A percentile compares a stretch with the other conserved stretches of the same genome.
Evolutionary conservation across 2,329 filamentous ascomycete species (phyloP).

Genomic region (Colletotrichum musae): DNA sequence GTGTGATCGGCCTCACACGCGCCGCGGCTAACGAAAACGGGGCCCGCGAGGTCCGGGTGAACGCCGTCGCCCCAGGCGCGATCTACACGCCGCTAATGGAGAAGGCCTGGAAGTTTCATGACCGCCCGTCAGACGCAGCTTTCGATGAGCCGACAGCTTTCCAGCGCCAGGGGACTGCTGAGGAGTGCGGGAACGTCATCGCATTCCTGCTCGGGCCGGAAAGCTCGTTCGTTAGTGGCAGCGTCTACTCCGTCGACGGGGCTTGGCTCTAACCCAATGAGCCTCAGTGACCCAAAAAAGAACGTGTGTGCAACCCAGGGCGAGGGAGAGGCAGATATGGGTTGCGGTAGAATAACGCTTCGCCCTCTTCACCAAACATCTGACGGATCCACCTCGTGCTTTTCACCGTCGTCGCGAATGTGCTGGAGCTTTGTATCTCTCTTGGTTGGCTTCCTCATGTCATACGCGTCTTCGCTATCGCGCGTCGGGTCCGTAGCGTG

Average conservation of each 20-base stretch:
- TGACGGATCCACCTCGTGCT: constrained; percentile 81
- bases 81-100: constrained; percentile 65
- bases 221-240: constrained; percentile 61
- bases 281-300: not conserved
- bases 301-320: not conserved
- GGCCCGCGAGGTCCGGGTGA: constrained; percentile 59
- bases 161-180: constrained; percentile 60
- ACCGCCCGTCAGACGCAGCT: constrained; percentile 52
- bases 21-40: constrained; percentile 58
- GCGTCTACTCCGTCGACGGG: constrained; percentile 63
- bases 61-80: constrained; percentile 63
- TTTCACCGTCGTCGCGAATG: constrained; percentile 85
- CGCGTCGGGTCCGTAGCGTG: constrained; percentile 76
- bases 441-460: constrained; percentile 94
- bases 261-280: constrained; percentile 53
- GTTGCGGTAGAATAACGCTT: constrained; percentile 10
- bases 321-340: not conserved
- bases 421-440: constrained; percentile 84
- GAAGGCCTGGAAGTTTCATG: constrained; percentile 54
- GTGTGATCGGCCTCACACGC: constrained; percentile 53
- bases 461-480: constrained; percentile 87
- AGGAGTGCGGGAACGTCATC: constrained; percentile 63
- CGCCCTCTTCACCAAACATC: constrained; percentile 82
- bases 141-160: constrained; percentile 60
- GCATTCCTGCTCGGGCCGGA: constrained; percentile 63